Evolutionary conservation across 2,329 filamentous ascomycete genomes (phyloP), one percentile per base, ranked within the genome.

Genomic region (Orbilia oligospora): DNA sequence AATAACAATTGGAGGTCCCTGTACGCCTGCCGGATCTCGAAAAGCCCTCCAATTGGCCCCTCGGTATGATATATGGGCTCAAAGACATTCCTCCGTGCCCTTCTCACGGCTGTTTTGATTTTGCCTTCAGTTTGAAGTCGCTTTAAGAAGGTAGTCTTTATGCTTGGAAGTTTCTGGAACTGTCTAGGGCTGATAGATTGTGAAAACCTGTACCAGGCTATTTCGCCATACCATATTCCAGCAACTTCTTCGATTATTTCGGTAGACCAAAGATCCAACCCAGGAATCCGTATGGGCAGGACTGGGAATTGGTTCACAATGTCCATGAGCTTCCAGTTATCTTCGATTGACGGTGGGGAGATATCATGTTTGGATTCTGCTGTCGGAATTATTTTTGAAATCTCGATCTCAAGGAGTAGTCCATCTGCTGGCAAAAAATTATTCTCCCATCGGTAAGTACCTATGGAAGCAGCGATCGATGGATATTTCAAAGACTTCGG

Each of bases 161-260:
- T 41, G 14, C 65, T 46, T 27, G 44, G 16, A n/a, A 38, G 12
- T 5, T 55, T 63, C 4, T 33, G 22, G 5, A 44, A 22, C 20
- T 48, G 27, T 1, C n/a, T 20, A 22, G 20, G 56, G 30, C 16
- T 12, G 1, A 72, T n/a, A 27, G 51, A 55, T 22, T 44, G 46
- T 9, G 18, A 64, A 48, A 78, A 78, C 24, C 49, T 72, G 24
- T 36, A 24, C 75, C 75, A 78, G 5, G 75, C 75, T 10, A 68
- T 48, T 49, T 78, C 68, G 2, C 10, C 20, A 30, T 64, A 63
- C 68, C 75, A 78, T 38, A 68, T 78, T 14, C 36, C 18, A n/a
- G 75, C 75, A 14, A 78, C 27, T 58, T 10, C 14, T 33, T 56
- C 41, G 46, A 78, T 48, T 10, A 78, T 36, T 20, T 49, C 18